Evolutionary conservation across 2,329 filamentous ascomycete species (phyloP).

Genomic region (Exophiala sp.): DNA sequence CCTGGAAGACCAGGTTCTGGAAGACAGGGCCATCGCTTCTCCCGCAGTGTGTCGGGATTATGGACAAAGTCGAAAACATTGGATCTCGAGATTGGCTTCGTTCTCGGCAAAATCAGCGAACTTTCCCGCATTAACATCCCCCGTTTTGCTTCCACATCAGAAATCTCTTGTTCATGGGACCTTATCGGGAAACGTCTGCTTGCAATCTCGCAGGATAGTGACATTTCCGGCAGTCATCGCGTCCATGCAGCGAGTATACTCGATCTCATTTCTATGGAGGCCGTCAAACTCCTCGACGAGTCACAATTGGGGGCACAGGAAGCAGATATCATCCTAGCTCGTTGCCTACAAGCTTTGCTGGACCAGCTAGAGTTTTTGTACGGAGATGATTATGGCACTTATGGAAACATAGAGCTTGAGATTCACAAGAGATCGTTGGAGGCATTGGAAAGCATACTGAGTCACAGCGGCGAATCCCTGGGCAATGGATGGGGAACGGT

Average conservation of each 20-base stretch:
- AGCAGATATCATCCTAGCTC: slow-evolving; percentile 16
- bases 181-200: slow-evolving; percentile 55
- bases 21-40: slow-evolving; percentile 35
- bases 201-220: slow-evolving; percentile 38
- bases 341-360: slow-evolving; percentile 19
- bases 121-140: slow-evolving; percentile 68
- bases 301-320: slow-evolving; percentile 30
- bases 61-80: slow-evolving; percentile 39
- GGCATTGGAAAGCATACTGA: slow-evolving; percentile 72
- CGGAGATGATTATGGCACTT: neutral
- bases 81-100: slow-evolving; percentile 46
- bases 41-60: slow-evolving; percentile 39
- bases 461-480: slow-evolving; percentile 71
- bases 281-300: slow-evolving; percentile 37
- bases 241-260: slow-evolving; percentile 58
- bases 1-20: slow-evolving; percentile 25
- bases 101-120: slow-evolving; percentile 67
- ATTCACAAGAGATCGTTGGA: slow-evolving; percentile 74
- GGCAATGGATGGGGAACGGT: slow-evolving; percentile 69
- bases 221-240: slow-evolving; percentile 37
- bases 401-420: slow-evolving; percentile 32
- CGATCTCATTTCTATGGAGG: slow-evolving; percentile 39
- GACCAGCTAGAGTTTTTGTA: slow-evolving; percentile 19
- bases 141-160: slow-evolving; percentile 62
- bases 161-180: slow-evolving; percentile 69